Evolutionary conservation across 176 grass and related monocot genomes (phyloP), one percentile per base, ranked within the genome.

Genomic region (Avena insularis): DNA sequence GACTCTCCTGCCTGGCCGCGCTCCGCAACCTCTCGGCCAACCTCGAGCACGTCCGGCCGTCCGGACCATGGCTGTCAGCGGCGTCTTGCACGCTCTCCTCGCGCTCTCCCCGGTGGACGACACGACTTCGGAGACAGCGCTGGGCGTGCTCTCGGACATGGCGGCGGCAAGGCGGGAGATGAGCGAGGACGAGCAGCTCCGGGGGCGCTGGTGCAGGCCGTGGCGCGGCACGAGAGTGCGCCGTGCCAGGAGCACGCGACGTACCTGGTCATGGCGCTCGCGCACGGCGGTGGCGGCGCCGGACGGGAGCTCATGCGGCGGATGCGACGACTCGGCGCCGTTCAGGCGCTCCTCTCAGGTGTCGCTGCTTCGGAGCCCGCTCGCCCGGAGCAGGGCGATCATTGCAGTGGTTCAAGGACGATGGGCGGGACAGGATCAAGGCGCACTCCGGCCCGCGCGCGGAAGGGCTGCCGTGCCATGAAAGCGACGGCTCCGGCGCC

Each of bases 401-500:
- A 98, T 75, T 98, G 71, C 89, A 80, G 81, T 95, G 90, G 90
- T 94, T 93, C 81, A 98, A 90, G 85, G 83, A 90, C 35, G 91
- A 82, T 38, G 90, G 74, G 64, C 80, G 12, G 54, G 36, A 1
- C 60, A 33, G 17, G 75, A 79, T 70, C 77, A 87, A 49, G 55
- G 91, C 80, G 43, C 93, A 98, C 45, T 98, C 93, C 0, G 91
- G 91, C 13, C 91, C 91, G 31, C 84, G 87, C 73, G n/a, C 81
- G 17, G 90, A 90, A 31, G 80, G 60, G 3, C 31, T 27, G 19
- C 23, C 75, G 8, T 79, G 87, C 83, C 64, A 19, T 6, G 40
- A 45, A 53, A 36, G n/a, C 2, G 38, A 0, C 4, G 43, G 4
- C 12, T 8, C 4, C 12, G 62, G 2, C 5, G 60, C 47, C 9